These are phyloP conservation scores for Teunomyces funiuensis DNA, from an alignment of 805 yeast genomes.

Conservation along the genomic window DNA sequence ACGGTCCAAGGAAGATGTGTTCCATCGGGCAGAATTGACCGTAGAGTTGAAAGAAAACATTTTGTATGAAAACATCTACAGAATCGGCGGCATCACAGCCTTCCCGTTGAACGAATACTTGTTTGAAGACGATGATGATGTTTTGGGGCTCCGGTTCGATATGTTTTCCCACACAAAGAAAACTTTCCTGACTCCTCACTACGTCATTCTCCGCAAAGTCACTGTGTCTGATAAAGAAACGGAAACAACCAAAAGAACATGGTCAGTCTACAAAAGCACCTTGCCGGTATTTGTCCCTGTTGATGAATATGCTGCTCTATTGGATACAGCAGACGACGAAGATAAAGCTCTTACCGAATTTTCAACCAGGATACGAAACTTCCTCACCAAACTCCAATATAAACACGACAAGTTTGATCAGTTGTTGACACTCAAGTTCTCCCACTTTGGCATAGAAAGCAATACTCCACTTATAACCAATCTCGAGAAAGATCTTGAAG, in stretches of 20 bases:
- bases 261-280: slow-evolving; percentile 38
- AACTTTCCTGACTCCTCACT: slow-evolving; percentile 43
- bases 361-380: slow-evolving; percentile 21
- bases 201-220: slow-evolving; percentile 39
- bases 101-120: slow-evolving; percentile 46
- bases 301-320: slow-evolving; percentile 12
- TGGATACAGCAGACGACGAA: slow-evolving; percentile 14
- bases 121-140: slow-evolving; percentile 25
- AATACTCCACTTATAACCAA: slow-evolving; percentile 11
- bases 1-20: not conserved
- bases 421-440: slow-evolving; percentile 10
- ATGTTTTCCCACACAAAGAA: slow-evolving; percentile 24
- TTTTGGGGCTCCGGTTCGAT: slow-evolving; percentile 54
- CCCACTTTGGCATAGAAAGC: slow-evolving; percentile 8
- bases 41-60: slow-evolving; percentile 29
- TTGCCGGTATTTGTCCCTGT: slow-evolving; percentile 34
- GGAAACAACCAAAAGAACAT: slow-evolving; percentile 11
- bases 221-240: slow-evolving; percentile 7
- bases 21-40: slow-evolving; percentile 1
- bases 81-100: slow-evolving; percentile 52
- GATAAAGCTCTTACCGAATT: slow-evolving; percentile 20
- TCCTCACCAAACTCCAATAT: slow-evolving; percentile 27
- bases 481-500: slow-evolving; percentile 26
- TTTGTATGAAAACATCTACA: slow-evolving; percentile 45
- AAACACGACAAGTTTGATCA: slow-evolving; percentile 30